phyloP scores from a whole-genome alignment of 306 rosid species.

The Sechiopsis laciniata region DNA sequence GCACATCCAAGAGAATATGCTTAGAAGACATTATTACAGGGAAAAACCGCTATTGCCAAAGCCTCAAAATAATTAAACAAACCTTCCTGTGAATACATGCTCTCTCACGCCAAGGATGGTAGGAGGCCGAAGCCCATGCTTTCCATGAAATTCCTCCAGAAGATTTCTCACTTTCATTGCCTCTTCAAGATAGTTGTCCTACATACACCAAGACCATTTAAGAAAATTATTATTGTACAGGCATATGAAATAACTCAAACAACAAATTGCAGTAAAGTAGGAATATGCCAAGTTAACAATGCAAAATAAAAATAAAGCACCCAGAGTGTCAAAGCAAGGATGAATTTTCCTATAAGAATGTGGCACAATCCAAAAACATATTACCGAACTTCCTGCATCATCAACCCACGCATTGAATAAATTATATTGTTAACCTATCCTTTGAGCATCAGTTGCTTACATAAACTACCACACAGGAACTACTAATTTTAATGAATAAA shows the following conservation, averaged over 20 bases:
- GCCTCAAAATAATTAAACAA: slow-evolving; percentile 28
- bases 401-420: not conserved
- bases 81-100: slow-evolving; percentile 97
- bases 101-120: slow-evolving; percentile 95
- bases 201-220: slow-evolving; percentile 17
- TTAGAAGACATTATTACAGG: slow-evolving; percentile 24
- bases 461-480: not conserved
- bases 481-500: not conserved
- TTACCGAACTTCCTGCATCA: not conserved
- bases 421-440: not conserved
- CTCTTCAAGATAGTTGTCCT: slow-evolving; percentile 98
- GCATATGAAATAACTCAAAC: not conserved
- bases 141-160: slow-evolving; percentile 67
- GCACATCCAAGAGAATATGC: slow-evolving; percentile 21
- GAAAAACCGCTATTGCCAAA: slow-evolving; percentile 20
- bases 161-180: slow-evolving; percentile 98
- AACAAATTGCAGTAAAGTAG: not conserved
- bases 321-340: not conserved
- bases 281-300: not conserved
- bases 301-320: not conserved
- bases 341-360: not conserved
- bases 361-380: not conserved
- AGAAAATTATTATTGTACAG: not conserved
- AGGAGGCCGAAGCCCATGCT: slow-evolving; percentile 80
- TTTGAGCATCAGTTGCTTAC: not conserved